Conservation (phyloP, 352 stramenopile genomes). For the Globisporangium solare region DNA sequence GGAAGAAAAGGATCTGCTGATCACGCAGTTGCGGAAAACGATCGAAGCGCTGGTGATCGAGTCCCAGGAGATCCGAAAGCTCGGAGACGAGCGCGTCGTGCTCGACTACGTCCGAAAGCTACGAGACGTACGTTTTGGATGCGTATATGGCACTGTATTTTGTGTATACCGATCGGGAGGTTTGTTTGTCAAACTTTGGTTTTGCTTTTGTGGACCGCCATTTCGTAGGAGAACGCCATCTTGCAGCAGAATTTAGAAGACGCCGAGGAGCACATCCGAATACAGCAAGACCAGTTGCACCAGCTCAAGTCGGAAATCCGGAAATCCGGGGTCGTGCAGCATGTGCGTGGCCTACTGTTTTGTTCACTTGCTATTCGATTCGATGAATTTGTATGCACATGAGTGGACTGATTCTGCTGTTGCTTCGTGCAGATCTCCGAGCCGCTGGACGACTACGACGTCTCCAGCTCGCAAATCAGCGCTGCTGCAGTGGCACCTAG, state of each 20-base stretch:
- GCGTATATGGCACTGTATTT: background rate
- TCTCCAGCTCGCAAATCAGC: background rate
- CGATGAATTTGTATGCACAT: too few relatives aligned
- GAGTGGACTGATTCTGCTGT: too few relatives aligned
- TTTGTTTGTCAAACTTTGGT: background rate
- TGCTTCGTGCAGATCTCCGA: background rate
- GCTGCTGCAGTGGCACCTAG: too few relatives aligned
- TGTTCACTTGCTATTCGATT: too few relatives aligned
- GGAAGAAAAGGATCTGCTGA: conserved; percentile 81
- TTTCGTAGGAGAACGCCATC: conserved; percentile 48
- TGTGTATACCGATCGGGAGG: too few relatives aligned
- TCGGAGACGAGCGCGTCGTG: conserved; percentile 75
- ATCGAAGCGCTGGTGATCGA: conserved; percentile 77
- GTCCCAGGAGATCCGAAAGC: conserved; percentile 67
- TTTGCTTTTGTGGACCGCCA: background rate
- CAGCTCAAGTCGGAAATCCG: conserved; percentile 75
- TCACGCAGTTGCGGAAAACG: conserved; percentile 72
- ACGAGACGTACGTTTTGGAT: conserved; percentile 35
- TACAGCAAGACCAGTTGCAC: conserved; percentile 71
- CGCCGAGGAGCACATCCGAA: conserved; percentile 68
- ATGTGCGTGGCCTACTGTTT: conserved; percentile 22
- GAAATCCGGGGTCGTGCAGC: conserved; percentile 24
- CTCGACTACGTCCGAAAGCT: conserved; percentile 84
- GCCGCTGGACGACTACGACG: background rate
- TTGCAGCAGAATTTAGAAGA: conserved; percentile 69